These are phyloP conservation scores for Pachysandra terminalis DNA, from an alignment of 164 flowering plant genomes.

Conservation along the genomic window DNA sequence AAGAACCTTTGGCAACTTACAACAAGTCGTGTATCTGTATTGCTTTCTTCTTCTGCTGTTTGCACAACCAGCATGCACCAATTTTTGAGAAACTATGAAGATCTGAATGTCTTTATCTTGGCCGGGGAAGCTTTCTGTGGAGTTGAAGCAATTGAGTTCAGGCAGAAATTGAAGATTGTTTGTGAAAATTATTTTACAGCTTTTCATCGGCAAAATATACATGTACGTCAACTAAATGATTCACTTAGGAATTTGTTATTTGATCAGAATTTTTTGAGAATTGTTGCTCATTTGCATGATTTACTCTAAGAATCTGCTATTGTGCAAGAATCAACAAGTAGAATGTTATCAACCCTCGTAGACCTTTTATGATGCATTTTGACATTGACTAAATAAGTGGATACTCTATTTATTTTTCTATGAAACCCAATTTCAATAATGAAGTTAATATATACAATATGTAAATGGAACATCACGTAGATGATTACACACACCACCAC, in stretches of 20 bases:
- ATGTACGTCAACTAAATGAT: slow-evolving; percentile 45
- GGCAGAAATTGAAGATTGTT: slow-evolving; percentile 74
- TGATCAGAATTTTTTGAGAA: neutral
- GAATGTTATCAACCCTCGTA: neutral
- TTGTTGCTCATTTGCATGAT: neutral
- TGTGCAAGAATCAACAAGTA: neutral
- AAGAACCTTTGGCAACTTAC: slow-evolving; percentile 96
- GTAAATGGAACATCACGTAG: no score
- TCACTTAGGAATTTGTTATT: neutral
- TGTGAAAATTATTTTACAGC: slow-evolving; percentile 78
- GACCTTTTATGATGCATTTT: neutral
- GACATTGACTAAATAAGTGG: neutral
- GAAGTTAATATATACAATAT: no score
- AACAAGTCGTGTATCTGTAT: slow-evolving; percentile 78
- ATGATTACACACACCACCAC: no score
- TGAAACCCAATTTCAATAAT: no score
- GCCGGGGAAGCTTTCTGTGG: slow-evolving; percentile 99
- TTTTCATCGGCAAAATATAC: slow-evolving; percentile 85
- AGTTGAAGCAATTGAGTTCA: slow-evolving; percentile 79
- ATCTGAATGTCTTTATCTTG: slow-evolving; percentile 74
- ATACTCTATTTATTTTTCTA: neutral
- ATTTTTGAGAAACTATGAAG: slow-evolving; percentile 87
- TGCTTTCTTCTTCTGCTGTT: slow-evolving; percentile 79
- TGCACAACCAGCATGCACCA: slow-evolving; percentile 88
- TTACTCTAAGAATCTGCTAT: neutral